Conservation (phyloP, 2,329 filamentous ascomycete species). For the Hymenotorrendiella dingleyae region DNA sequence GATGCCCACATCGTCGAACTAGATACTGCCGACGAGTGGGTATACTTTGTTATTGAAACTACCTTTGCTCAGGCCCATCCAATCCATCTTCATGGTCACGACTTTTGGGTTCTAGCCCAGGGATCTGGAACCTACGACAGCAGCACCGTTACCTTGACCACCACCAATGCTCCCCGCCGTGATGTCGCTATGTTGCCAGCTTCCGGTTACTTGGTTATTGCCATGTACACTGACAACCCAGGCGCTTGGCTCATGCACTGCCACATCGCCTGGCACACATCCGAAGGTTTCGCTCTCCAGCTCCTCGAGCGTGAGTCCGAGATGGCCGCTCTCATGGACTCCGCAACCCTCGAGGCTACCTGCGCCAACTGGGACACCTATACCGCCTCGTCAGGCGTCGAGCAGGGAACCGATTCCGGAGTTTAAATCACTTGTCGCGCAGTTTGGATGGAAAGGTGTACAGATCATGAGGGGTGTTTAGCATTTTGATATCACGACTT, state of each 20-base stretch:
- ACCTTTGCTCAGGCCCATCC: constrained; percentile 1
- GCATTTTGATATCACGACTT: too few relatives aligned
- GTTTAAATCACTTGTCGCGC: constrained; percentile 11
- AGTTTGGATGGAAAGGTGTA: too few relatives aligned
- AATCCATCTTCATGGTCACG: constrained; percentile 9
- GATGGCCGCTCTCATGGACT: constrained; percentile 13
- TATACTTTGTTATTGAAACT: constrained; percentile 4
- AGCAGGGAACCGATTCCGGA: constrained; percentile 19
- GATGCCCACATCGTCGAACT: not conserved
- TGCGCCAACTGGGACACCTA: constrained; percentile 27
- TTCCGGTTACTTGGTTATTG: constrained; percentile 5
- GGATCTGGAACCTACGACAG: not conserved
- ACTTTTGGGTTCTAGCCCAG: constrained; percentile 7
- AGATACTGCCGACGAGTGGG: not conserved
- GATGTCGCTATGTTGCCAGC: constrained; percentile 7
- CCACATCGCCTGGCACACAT: constrained; percentile 8
- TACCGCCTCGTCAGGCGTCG: constrained; percentile 8
- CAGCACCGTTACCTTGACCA: not conserved
- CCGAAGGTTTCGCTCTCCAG: constrained; percentile 6
- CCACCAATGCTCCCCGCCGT: constrained; percentile 1
- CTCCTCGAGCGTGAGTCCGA: constrained; percentile 2
- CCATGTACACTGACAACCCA: constrained; percentile 5
- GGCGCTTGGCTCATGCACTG: constrained; percentile 9
- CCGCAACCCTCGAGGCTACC: constrained; percentile 23
- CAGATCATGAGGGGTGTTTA: too few relatives aligned